These are phyloP conservation scores for Gaultheria prostrata DNA, from an alignment of 148 eudicot species.

Conservation along the genomic window DNA sequence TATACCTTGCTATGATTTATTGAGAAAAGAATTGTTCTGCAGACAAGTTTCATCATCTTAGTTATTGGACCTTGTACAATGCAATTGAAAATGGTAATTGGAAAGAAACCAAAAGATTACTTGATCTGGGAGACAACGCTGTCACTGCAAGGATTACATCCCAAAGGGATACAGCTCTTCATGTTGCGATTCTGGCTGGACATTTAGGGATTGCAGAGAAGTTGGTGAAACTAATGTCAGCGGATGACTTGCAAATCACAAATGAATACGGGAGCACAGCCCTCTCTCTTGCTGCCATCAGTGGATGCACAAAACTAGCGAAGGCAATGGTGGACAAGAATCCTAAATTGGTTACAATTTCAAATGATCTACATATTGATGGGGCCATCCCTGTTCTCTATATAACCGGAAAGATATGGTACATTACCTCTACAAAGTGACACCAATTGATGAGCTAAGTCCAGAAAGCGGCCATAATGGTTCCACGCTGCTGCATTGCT, in stretches of 20 bases:
- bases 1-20: too few relatives aligned
- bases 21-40: not conserved
- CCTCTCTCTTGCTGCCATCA: constrained; percentile 12
- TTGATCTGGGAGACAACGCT: not conserved
- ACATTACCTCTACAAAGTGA: not conserved
- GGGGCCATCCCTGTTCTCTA: not conserved
- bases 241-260: not conserved
- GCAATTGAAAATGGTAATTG: not conserved
- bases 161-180: not conserved
- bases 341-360: not conserved
- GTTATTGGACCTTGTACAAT: not conserved
- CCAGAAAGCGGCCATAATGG: not conserved
- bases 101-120: not conserved
- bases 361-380: not conserved
- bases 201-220: constrained; percentile 5
- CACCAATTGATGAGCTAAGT: constrained; percentile 3
- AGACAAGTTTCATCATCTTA: not conserved
- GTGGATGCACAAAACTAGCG: not conserved
- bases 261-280: not conserved
- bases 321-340: not conserved
- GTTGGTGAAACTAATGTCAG: not conserved
- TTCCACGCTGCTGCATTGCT: not conserved
- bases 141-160: not conserved
- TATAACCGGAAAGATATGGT: not conserved
- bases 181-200: constrained; percentile 2